Evolutionary conservation across 768 basidiomycete species (phyloP), one percentile per base, ranked within the genome.

Genomic region (Boletus speciosus): DNA sequence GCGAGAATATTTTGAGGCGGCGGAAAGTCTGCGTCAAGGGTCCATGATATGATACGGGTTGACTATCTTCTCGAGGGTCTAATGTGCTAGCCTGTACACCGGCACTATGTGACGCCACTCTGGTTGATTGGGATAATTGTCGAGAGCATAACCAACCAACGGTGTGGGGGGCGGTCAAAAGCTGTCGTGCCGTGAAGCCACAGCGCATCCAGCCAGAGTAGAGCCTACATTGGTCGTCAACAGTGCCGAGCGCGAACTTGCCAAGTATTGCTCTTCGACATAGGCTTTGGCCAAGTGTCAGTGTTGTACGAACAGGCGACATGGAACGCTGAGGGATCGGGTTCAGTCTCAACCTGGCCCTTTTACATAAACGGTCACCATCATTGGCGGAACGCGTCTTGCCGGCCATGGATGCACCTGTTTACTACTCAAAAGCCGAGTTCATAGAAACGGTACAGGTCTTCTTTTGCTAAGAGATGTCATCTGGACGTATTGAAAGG

Each of bases 361-460:
- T 51, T 49, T 36, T 41, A 42, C 44, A 49, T 37, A 42, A 36
- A 54, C 49, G 16, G 40, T 47, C 14, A 14, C 3, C 57, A 36
- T 38, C 51, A 48, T 32, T 23, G 25, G 48, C 38, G 10, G 47
- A 16, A 57, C 61, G 58, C 66, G 52, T 67, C 56, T 34, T 29
- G 42, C 15, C 44, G 55, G 45, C 59, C 31, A 88, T 90, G 86
- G 86, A 90, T 31, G 73, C 81, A 16, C 85, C 85, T 7, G 82
- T 92, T 38, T 87, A 84, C 72, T 93, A 93, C 68, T 82, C 86
- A 12, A 86, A 86, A 59, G 75, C 82, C 31, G 92, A 94, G 70
- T 93, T 86, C 71, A 94, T 94, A 42, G 92, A 94, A 75, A 94
- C 91, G 52, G 91, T 91, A 69, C 52, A 10, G 31, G 35, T 36